phyloP scores from a whole-genome alignment of 345 rosid genomes.

The Gossypium stocksii region DNA sequence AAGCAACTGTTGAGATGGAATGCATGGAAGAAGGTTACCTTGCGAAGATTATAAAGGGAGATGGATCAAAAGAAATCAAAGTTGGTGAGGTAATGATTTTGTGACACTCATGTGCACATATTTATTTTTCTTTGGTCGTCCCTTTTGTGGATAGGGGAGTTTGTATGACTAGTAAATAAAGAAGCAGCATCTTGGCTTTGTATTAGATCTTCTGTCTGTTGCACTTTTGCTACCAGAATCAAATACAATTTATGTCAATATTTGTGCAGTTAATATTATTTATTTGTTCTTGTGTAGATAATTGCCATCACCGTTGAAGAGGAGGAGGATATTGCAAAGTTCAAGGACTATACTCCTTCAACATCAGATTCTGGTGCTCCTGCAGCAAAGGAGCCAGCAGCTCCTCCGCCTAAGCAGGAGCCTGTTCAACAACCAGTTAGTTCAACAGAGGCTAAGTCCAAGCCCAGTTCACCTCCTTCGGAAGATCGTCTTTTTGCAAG shows the following conservation, averaged over 20 bases:
- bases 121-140: slow-evolving; percentile 6
- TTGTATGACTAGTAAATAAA: background rate
- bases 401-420: slow-evolving; percentile 59
- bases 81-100: slow-evolving; percentile 76
- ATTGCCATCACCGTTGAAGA: slow-evolving; percentile 93
- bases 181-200: background rate
- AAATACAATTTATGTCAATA: background rate
- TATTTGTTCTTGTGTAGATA: slow-evolving; percentile 34
- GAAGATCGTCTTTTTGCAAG: slow-evolving; percentile 83
- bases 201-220: background rate
- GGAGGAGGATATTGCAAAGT: slow-evolving; percentile 72
- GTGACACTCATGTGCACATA: background rate
- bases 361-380: slow-evolving; percentile 39
- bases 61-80: slow-evolving; percentile 87
- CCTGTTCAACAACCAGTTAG: slow-evolving; percentile 47
- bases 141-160: slow-evolving; percentile 4
- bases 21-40: slow-evolving; percentile 99
- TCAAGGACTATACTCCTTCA: slow-evolving; percentile 80
- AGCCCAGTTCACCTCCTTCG: slow-evolving; percentile 42
- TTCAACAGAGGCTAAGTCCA: slow-evolving; percentile 60
- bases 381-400: slow-evolving; percentile 41
- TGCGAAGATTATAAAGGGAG: slow-evolving; percentile 83
- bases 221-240: background rate
- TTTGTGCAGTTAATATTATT: slow-evolving; percentile 9
- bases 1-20: slow-evolving; percentile 98